phyloP scores from a whole-genome alignment of 495 filamentous ascomycete genomes.

The Acidiella bohemica region DNA sequence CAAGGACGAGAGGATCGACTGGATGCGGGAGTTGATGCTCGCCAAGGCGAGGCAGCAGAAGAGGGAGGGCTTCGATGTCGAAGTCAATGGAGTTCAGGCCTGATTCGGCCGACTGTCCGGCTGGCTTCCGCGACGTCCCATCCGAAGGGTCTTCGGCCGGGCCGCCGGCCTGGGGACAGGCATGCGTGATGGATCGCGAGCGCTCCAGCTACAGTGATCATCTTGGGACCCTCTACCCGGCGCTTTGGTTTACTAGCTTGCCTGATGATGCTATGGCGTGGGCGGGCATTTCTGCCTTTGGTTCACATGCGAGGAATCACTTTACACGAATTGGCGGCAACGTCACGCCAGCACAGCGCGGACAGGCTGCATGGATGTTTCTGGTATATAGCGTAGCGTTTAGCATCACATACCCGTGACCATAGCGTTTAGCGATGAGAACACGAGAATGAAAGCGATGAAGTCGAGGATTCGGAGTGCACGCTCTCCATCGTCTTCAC shows the following conservation, averaged over 20 bases:
- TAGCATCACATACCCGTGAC: too few species aligned
- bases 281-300: background rate
- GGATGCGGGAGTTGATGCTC: constrained; percentile 97
- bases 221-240: background rate
- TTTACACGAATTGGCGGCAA: background rate
- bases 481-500: too few species aligned
- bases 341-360: too few species aligned
- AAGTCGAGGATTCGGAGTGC: too few species aligned
- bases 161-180: too few species aligned
- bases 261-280: background rate
- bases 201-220: background rate
- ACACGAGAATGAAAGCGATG: too few species aligned
- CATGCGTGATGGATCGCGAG: too few species aligned
- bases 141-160: too few species aligned
- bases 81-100: constrained; percentile 51
- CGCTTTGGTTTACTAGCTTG: background rate
- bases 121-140: too few species aligned
- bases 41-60: constrained; percentile 78
- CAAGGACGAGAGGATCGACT: constrained; percentile 84
- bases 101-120: background rate
- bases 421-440: too few species aligned
- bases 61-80: constrained; percentile 65
- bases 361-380: too few species aligned
- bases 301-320: background rate
- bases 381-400: constrained; percentile 1